phyloP scores from a whole-genome alignment of 805 yeast genomes.

The Wickerhamiella dianesei region DNA sequence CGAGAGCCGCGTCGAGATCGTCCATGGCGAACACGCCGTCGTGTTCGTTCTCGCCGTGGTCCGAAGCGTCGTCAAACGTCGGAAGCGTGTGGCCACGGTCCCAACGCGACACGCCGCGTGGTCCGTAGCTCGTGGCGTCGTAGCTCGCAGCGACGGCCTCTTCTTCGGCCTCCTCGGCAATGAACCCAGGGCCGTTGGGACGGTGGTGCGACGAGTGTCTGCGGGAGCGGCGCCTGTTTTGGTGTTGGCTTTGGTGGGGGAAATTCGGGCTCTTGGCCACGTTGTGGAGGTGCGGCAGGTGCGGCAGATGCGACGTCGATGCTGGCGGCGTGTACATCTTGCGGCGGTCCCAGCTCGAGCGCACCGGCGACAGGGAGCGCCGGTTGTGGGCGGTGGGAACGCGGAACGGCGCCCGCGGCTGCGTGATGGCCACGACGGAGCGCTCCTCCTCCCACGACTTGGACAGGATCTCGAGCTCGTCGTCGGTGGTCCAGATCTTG shows the following conservation, averaged over 20 bases:
- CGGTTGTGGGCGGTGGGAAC: conserved; percentile 19
- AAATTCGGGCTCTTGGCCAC: background rate
- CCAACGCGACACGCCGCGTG: too few species aligned
- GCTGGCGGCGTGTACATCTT: conserved; percentile 20
- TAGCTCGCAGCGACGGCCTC: conserved; percentile 1
- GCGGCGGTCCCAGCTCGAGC: conserved; percentile 16
- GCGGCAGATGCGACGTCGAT: conserved; percentile 1
- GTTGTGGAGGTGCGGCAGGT: background rate
- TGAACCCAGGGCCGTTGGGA: background rate
- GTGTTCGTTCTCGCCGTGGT: conserved; percentile 1
- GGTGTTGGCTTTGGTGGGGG: background rate
- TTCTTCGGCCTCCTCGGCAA: conserved; percentile 12
- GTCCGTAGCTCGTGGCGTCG: conserved; percentile 4
- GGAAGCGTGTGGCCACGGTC: background rate
- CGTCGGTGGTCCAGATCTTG: conserved; percentile 70
- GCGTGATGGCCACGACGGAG: conserved; percentile 13
- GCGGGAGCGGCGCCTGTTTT: background rate
- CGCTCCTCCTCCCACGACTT: background rate
- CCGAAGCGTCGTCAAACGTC: too few species aligned
- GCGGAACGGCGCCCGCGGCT: conserved; percentile 16
- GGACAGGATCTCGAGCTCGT: conserved; percentile 38
- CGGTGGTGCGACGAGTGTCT: background rate
- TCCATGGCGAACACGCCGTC: conserved; percentile 13
- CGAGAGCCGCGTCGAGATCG: conserved; percentile 4
- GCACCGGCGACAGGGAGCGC: conserved; percentile 9